phyloP scores from a whole-genome alignment of 441 rosid species.

The Adansonia grandidieri region DNA sequence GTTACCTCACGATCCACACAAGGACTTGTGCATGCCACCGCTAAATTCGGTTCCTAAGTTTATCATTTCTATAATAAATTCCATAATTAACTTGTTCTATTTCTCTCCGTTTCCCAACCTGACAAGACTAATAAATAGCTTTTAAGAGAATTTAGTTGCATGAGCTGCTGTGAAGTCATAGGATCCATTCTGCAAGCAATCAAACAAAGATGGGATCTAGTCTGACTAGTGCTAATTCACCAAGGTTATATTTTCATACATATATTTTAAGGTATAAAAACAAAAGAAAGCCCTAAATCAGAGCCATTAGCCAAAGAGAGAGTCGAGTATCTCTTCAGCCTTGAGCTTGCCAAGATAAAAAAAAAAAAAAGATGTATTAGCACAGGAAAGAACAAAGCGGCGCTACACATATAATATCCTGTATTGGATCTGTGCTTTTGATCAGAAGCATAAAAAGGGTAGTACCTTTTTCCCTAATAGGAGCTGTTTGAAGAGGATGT shows the following conservation, averaged over 20 bases:
- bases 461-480: conserved; percentile 42
- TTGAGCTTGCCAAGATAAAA: conserved; percentile 31
- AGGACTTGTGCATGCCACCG: conserved; percentile 18
- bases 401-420: conserved; percentile 26
- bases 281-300: conserved; percentile 48
- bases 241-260: conserved; percentile 4
- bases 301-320: conserved; percentile 34
- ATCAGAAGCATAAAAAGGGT: conserved; percentile 42
- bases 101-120: conserved; percentile 4
- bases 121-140: conserved; percentile 8
- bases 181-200: conserved; percentile 34
- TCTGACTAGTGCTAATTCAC: conserved; percentile 40
- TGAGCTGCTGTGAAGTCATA: background rate
- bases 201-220: conserved; percentile 38
- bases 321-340: conserved; percentile 35
- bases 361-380: conserved; percentile 28
- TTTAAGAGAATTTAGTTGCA: conserved; percentile 15
- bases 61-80: conserved; percentile 12
- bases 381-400: conserved; percentile 33
- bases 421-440: conserved; percentile 49
- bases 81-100: conserved; percentile 16
- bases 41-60: conserved; percentile 20
- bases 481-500: conserved; percentile 45
- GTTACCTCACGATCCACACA: conserved; percentile 18
- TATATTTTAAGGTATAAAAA: conserved; percentile 24